Percentiles rank a stretch among this genome's conserved stretches.
Conservation (phyloP, 306 rosid species). For the Lagenaria siceraria region DNA sequence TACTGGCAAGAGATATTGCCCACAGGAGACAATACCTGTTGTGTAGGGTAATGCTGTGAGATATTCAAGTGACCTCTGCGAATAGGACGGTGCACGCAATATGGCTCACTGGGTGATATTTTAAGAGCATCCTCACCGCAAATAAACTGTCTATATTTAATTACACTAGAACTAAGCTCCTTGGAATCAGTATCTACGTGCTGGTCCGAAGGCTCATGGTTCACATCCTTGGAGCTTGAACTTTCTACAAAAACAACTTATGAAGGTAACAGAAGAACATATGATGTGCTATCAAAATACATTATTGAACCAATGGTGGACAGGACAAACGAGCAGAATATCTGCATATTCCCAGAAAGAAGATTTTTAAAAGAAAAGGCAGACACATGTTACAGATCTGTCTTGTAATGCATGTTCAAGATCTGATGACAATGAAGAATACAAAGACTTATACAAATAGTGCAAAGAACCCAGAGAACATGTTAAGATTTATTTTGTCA, state of each 20-base stretch:
- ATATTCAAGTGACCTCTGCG: conserved; percentile 92
- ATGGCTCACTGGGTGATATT: conserved; percentile 61
- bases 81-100: conserved; percentile 76
- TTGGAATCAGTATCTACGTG: conserved; percentile 34
- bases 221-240: conserved; percentile 24
- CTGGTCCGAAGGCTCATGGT: conserved; percentile 30
- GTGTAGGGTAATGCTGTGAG: conserved; percentile 79
- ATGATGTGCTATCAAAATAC: not conserved
- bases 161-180: conserved; percentile 25
- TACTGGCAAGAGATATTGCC: not conserved
- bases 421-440: not conserved
- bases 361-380: not conserved
- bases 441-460: not conserved
- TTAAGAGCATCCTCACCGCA: conserved; percentile 84
- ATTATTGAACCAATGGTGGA: not conserved
- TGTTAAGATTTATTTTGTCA: not conserved
- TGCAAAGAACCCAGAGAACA: not conserved
- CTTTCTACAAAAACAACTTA: conserved; percentile 36
- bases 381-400: not conserved
- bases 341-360: not conserved
- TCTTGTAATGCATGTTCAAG: not conserved
- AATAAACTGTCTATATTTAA: conserved; percentile 42
- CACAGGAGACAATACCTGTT: conserved; percentile 50
- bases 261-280: conserved; percentile 1
- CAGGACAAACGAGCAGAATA: not conserved